Evolutionary conservation across 2,329 filamentous ascomycete genomes (phyloP), one percentile per base, ranked within the genome.

Genomic region (Talaromyces rugulosus): DNA sequence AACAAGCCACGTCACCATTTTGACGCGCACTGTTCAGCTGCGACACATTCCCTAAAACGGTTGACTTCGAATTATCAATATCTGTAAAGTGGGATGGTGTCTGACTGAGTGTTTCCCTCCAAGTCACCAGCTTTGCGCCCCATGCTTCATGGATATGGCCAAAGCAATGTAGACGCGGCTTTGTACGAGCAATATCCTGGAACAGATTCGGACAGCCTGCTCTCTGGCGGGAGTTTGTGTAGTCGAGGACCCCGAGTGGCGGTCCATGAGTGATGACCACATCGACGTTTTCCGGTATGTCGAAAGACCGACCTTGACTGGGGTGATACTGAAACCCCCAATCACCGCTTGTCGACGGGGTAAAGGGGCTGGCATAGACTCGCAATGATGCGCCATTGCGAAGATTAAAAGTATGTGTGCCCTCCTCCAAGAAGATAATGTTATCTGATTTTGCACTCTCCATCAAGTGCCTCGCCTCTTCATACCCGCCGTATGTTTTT

Each of bases 181-280:
- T 64, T 6, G 68, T 63, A 52, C 65, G 67, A n/a, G 72, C 69
- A 56, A 77, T 54, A 53, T 70, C 71, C 28, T 56, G 60, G 57
- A 77, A 76, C 7, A 77, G 66, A 42, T 65, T 12, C 5, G 69
- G 62, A 59, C 73, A 77, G 4, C 75, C 76, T 31, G 71, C 72
- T 40, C 70, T 67, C 28, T 73, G 56, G n/a, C 62, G 64, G 8
- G 60, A 65, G 2, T 67, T 60, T 8, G 77, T 76, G 2, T 68
- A 65, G 67, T 87, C 84, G 56, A 85, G 70, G 1, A 87, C 71
- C 1, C 82, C 82, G 7, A 66, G 72, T 0, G 83, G 83, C 2
- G 84, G 84, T 0, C 84, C 83, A 61, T 87, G 83, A 0, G 84
- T 86, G 23, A 86, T 78, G 31, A 76, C 80, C 0, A 86, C 61